Base-by-base conservation (phyloP, 352 stramenopile genomes). In the Halophytophthora batemanensis region DNA sequence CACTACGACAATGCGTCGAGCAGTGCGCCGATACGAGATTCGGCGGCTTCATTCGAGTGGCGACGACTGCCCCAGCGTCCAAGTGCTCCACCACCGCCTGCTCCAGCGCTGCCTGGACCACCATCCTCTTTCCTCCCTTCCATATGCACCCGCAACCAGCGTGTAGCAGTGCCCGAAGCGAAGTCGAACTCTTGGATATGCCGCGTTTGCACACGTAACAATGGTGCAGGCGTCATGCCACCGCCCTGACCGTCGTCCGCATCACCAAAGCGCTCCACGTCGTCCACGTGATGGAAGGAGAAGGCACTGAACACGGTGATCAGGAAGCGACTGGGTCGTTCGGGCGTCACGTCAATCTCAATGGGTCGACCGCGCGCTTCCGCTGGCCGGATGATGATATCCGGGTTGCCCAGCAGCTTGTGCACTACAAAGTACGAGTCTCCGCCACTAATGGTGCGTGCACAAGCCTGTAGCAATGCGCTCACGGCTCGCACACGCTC, bases 131-230 rank as follows among this genome's bases (percentile, higher is more conserved):
- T 79, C 28, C 77, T 69, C 10, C 72, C 74, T 55, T 88, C 77
- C 0, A 73, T 66, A 25, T 77, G 71, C 50, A 88, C 79, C 39
- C 68, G 61, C 29, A 88, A 39, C 77, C 77, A 88, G 7, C 81
- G 77, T 12, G 74, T 78, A 1, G 81, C 89, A 38, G 85, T 87
- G 31, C 74, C 71, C n/a, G 54, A 76, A 0, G 57, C 73, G 42
- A 91, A 87, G 55, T 91, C 81, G 51, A 91, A 87, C 43, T 91
- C 77, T 44, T 91, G 81, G 17, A 91, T 81, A 61, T 91, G 81
- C 12, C 73, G 73, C 40, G 81, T 91, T 8, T 77, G 71, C 19
- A 91, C 74, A 8, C 74, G 74, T 13, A 88, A 50, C 46, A 87
- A 56, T 17, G 81, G 76, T 50, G 80, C 71, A 17, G 74, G 74